These are phyloP conservation scores for Manihot esculenta DNA, from an alignment of 441 rosid species.

Conservation along the genomic window DNA sequence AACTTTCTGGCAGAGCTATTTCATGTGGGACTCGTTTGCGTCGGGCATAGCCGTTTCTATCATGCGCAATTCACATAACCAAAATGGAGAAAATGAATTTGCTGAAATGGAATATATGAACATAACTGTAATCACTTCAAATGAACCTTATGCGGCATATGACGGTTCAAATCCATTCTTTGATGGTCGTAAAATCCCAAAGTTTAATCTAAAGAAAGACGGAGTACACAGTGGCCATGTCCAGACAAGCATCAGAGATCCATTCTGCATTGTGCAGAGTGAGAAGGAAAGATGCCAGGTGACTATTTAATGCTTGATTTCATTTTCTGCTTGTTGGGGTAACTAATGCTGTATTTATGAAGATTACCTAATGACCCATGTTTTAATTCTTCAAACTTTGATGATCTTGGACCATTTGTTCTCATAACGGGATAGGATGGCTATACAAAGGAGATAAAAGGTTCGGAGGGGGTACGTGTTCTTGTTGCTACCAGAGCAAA, in stretches of 20 bases:
- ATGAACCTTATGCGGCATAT: conserved; percentile 60
- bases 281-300: conserved; percentile 83
- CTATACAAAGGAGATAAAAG: conserved; percentile 56
- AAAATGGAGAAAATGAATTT: conserved; percentile 63
- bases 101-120: conserved; percentile 88
- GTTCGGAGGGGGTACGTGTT: conserved; percentile 61
- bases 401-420: background rate
- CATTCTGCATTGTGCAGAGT: conserved; percentile 47
- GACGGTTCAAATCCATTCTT: conserved; percentile 85
- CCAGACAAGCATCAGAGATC: conserved; percentile 66
- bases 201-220: conserved; percentile 47
- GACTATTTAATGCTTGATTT: too few species aligned
- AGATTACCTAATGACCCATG: too few species aligned
- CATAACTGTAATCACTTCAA: conserved; percentile 77
- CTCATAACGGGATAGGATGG: conserved; percentile 51
- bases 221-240: conserved; percentile 90
- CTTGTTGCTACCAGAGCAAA: conserved; percentile 77
- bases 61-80: conserved; percentile 42
- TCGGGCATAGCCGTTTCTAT: conserved; percentile 72
- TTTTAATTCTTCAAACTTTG: background rate
- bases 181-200: conserved; percentile 51
- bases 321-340: too few species aligned
- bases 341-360: too few species aligned
- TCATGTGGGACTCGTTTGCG: conserved; percentile 92
- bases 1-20: conserved; percentile 52